These are phyloP conservation scores for Warburgia ugandensis DNA, from an alignment of 164 flowering plant species.

Conservation along the genomic window DNA sequence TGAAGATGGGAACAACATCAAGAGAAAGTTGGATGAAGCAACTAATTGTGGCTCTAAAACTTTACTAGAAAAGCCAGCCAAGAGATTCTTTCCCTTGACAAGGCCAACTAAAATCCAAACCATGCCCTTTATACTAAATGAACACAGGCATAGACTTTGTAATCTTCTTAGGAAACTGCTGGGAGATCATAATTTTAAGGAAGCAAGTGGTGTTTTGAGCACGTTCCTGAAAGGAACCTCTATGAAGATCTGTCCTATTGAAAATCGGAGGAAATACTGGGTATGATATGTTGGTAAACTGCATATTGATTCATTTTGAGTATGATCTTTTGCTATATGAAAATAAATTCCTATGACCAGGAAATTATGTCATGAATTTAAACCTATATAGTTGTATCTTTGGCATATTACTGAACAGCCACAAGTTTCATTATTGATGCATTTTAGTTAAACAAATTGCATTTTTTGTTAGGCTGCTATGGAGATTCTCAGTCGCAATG, in stretches of 20 bases:
- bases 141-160: background rate
- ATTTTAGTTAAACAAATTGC: background rate
- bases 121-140: background rate
- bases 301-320: no score
- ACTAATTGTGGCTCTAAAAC: background rate
- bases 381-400: background rate
- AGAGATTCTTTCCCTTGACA: background rate
- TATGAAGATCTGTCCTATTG: background rate
- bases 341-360: no score
- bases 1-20: no score
- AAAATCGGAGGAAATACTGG: background rate
- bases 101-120: background rate
- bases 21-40: background rate
- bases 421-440: background rate
- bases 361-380: background rate
- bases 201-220: conserved; percentile 1
- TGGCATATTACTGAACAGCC: background rate
- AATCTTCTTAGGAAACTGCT: background rate
- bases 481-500: conserved; percentile 40
- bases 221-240: background rate
- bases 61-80: background rate
- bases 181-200: background rate
- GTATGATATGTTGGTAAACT: background rate
- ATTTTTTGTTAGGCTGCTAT: conserved; percentile 34
- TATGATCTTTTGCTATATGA: no score